Base-by-base conservation (phyloP, 495 filamentous ascomycete genomes). In the Hypoxylon intermedium region DNA sequence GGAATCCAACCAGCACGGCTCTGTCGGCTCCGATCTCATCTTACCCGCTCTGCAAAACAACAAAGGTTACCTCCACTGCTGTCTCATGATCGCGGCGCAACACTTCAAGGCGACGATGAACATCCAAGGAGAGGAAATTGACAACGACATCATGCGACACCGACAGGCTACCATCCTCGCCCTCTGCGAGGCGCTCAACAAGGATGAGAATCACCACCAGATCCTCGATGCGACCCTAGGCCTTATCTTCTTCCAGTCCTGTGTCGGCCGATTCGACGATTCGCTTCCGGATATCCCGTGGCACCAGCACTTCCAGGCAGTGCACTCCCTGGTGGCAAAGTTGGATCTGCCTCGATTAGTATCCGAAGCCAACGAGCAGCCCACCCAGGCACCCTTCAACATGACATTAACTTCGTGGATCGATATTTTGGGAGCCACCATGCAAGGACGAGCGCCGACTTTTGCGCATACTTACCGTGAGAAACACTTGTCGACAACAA, bases 221-320 rank as follows among this genome's bases (percentile, higher is more conserved):
- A 96, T 97, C 60, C 83, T 98, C 9, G 94, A 98, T 75, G 92
- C 94, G 2, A 92, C 93, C 0, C 80, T 98, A 6, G 94, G 91
- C 44, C 93, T 98, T 85, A 96, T 97, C 58, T 92, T 98, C 78
- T 98, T 97, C 81, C 93, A 97, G 65, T 93, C 89, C 77, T 90
- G 90, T 12, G 93, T 98, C 53, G 94, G 94, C 28, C 80, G 89
- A 41, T 84, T 88, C 3, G 89, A 92, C 65, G 94, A 97, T 65
- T 83, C 81, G 46, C 85, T 98, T 9, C 92, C 92, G 2, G 94
- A 98, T 67, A 97, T 98, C 58, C 89, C 93, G 0, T 98, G 94
- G 94, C 87, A 89, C 74, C 90, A 95, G 66, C 94, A 98, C 78
- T 98, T 98, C 80, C 89, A 94, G 67, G 93, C 93, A 0, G 93